Evolutionary conservation across 805 yeast genomes (phyloP), one percentile per base, ranked within the genome.

Genomic region (Starmera quercuum): DNA sequence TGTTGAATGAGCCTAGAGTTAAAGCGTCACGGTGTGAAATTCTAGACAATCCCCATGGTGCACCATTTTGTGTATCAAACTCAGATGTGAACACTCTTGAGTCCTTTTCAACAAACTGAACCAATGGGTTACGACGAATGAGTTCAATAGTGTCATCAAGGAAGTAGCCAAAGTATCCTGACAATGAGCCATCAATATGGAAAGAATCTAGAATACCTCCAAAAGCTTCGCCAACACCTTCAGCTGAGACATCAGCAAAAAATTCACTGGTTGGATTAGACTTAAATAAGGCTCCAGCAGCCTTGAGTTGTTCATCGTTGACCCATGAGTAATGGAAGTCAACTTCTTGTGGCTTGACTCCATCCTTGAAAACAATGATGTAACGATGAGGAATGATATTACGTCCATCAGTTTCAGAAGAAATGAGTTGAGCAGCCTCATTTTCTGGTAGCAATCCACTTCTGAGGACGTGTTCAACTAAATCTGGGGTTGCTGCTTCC

Each of bases 21-120:
- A 81, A 67, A 13, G 78, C 68, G 37, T 77, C 73, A 60, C 88
- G 74, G 63, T 86, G 95, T 18, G 95, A 83, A 40, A 87, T 75
- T 68, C 96, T 75, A 18, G 95, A 83, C 42, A 87, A 71, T 49
- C 96, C 96, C 96, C 96, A 87, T 30, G 95, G 95, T 20, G 95
- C 88, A 41, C 87, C 87, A 44, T 73, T 71, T 64, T 86, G 92
- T 39, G 74, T 70, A 40, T 76, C 73, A 33, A 77, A 69, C 46
- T 75, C 79, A 33, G 63, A 64, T 20, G 86, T 75, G 41, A 66
- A 62, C 35, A 85, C 95, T 41, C 67, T 59, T 2, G 88, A 78
- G 54, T 85, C 95, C 49, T 66, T 61, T 64, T 85, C 95, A 39
- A 85, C 79, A 53, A 72, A 76, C 32, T 73, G 74, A 29, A 85